These are phyloP conservation scores for Trichoderma pleuroti DNA, from an alignment of 2,329 filamentous ascomycete genomes.

Conservation along the genomic window DNA sequence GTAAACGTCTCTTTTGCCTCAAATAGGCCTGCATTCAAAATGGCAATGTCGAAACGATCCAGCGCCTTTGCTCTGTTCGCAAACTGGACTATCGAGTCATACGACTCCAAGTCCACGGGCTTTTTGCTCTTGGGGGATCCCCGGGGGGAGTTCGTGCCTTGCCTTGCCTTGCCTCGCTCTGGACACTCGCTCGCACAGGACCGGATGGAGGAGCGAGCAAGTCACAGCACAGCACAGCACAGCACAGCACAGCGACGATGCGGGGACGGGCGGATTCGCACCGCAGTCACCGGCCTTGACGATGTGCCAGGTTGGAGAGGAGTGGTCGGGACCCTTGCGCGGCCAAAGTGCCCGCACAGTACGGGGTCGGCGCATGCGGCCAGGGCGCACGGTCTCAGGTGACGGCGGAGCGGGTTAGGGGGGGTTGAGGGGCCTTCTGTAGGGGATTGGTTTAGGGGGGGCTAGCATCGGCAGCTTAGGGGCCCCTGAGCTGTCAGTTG, in stretches of 20 bases:
- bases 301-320: conserved; percentile 1
- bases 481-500: background rate
- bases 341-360: conserved; percentile 15
- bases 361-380: background rate
- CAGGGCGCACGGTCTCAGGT: conserved; percentile 9
- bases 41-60: background rate
- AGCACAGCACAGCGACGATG: background rate
- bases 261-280: background rate
- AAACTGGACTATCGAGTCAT: background rate
- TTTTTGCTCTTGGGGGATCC: conserved; percentile 2
- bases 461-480: conserved; percentile 10
- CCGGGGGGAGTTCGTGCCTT: conserved; percentile 2
- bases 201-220: background rate
- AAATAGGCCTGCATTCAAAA: background rate
- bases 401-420: background rate
- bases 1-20: background rate
- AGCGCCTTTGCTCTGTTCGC: background rate
- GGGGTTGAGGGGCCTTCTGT: background rate
- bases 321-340: background rate
- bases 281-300: conserved; percentile 7
- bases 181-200: background rate
- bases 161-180: conserved; percentile 2
- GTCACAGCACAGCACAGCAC: no score
- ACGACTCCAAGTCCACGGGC: conserved; percentile 3
- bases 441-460: background rate